Evolutionary conservation across 352 stramenopile genomes (phyloP), one percentile per base, ranked within the genome.

Genomic region (Pythium aphanidermatum): DNA sequence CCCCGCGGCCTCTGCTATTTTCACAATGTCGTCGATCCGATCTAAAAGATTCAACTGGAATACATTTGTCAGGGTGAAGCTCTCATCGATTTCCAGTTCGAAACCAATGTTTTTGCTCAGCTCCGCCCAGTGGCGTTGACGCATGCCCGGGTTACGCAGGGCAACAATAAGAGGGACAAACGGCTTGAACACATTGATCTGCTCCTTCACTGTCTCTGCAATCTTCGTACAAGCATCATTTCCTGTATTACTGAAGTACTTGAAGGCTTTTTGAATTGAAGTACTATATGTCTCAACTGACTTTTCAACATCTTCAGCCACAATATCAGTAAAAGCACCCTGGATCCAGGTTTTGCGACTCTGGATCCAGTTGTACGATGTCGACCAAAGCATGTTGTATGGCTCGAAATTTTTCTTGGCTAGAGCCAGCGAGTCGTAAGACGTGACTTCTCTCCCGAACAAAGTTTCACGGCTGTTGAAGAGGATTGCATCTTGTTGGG

Each of bases 371-470:
- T 92, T 83, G 51, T 86, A 88, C 16, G 82, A 77, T 3, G 80
- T 94, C 25, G 77, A 70, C 94, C 94, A 98, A 13, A 98, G 70
- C 44, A 88, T 75, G 17, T 90, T 86, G 51, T 97, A 98, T 9
- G 94, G 91, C 52, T 98, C 94, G 48, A 98, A 98, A 11, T 75
- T 79, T 66, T 98, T 98, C 44, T 92, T 86, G 2, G 96, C 73
- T 1, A 88, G 66, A 2, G 68, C 58, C 2, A 98, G 60, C 39
- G 69, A 60, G 6, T 90, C 76, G 47, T 98, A 98, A 0, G 94
- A 84, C 4, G 83, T 94, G n/a, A 92, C 58, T 17, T 95, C 81
- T 21, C 81, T 75, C 4, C 83, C 85, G 45, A 98, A 97, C 0
- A 97, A 60, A 6, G 62, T 76, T 44, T 98, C 94, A 4, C 93